Conservation (phyloP, 805 yeast species). For the Starmerella gropengiesseri region DNA sequence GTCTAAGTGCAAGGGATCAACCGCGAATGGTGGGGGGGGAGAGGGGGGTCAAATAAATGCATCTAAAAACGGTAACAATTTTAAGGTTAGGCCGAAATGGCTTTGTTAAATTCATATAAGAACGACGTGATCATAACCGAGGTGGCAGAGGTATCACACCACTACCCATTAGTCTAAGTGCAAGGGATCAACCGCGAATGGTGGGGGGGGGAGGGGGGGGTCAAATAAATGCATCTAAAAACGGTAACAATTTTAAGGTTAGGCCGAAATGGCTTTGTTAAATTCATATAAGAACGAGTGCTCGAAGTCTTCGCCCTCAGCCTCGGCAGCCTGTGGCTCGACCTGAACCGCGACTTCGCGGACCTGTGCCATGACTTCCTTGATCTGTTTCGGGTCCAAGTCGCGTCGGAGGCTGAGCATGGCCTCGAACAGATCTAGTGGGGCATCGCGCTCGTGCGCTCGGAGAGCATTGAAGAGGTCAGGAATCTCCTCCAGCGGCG, state of each 20-base stretch:
- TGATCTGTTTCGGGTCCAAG: conserved; percentile 27
- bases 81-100: too few relatives aligned
- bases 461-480: conserved; percentile 52
- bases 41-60: too few relatives aligned
- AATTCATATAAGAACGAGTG: conserved; percentile 23
- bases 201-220: too few relatives aligned
- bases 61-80: too few relatives aligned
- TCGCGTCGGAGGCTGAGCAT: conserved; percentile 40
- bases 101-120: conserved; percentile 18
- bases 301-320: conserved; percentile 17
- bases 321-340: conserved; percentile 10
- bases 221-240: too few relatives aligned
- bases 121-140: too few relatives aligned
- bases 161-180: too few relatives aligned
- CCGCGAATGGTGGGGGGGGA: too few relatives aligned
- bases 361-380: conserved; percentile 29
- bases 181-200: too few relatives aligned
- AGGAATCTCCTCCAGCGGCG: conserved; percentile 40
- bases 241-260: too few relatives aligned
- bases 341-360: conserved; percentile 23
- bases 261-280: conserved; percentile 4
- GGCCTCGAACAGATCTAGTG: conserved; percentile 55
- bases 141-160: too few relatives aligned
- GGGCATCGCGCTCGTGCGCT: conserved; percentile 63
- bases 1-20: too few relatives aligned